Evolutionary conservation across 2,329 filamentous ascomycete species (phyloP).

Genomic region (Aspergillus proliferans): DNA sequence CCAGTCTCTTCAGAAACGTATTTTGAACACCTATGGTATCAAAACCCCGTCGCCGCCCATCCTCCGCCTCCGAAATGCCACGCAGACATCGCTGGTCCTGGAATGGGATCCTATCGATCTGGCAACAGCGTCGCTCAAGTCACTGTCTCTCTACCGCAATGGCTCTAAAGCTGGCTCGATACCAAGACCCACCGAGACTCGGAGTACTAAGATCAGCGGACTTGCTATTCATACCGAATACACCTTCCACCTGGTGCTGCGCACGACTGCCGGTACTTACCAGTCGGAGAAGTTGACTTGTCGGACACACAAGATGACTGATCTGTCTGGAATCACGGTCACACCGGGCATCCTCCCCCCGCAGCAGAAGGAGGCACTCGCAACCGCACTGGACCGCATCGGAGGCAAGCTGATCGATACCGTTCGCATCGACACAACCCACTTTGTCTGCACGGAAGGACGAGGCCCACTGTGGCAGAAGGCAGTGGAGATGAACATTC

Average conservation of each 20-base stretch:
- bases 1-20: constrained; percentile 77
- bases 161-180: constrained; percentile 95
- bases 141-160: constrained; percentile 87
- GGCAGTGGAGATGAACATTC: constrained; percentile 95
- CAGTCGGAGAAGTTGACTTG: constrained; percentile 77
- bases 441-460: constrained; percentile 95
- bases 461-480: constrained; percentile 89
- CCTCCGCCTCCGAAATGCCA: constrained; percentile 90
- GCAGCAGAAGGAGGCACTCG: constrained; percentile 64
- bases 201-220: constrained; percentile 93
- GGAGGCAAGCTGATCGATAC: constrained; percentile 86
- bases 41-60: constrained; percentile 68
- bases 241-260: constrained; percentile 83
- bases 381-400: constrained; percentile 73
- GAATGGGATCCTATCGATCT: constrained; percentile 96
- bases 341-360: constrained; percentile 80
- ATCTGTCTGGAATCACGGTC: constrained; percentile 90
- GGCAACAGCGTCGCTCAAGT: constrained; percentile 84
- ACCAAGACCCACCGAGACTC: constrained; percentile 76
- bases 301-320: constrained; percentile 97
- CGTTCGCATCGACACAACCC: constrained; percentile 93
- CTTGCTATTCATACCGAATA: constrained; percentile 96
- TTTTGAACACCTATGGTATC: constrained; percentile 79
- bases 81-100: constrained; percentile 94
- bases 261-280: constrained; percentile 83